Conservation (phyloP, 148 eudicot genomes). For the Simmondsia chinensis region DNA sequence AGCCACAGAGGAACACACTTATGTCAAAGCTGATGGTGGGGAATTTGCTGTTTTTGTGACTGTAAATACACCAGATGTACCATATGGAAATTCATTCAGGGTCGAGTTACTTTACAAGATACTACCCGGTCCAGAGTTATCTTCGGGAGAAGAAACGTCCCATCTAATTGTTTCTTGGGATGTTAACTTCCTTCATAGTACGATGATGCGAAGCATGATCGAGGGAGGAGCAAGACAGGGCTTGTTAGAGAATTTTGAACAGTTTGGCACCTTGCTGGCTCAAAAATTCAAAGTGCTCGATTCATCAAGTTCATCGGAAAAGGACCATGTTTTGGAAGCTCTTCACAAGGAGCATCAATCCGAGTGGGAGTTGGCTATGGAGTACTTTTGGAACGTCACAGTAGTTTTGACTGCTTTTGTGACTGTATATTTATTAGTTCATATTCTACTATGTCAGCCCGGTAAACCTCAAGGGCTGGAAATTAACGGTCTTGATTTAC, state of each 20-base stretch:
- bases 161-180: conserved; percentile 65
- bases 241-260: conserved; percentile 68
- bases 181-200: conserved; percentile 52
- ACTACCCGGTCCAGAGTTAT: conserved; percentile 43
- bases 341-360: conserved; percentile 50
- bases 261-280: conserved; percentile 41
- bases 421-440: conserved; percentile 42
- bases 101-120: conserved; percentile 60
- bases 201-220: conserved; percentile 83
- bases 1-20: conserved; percentile 78
- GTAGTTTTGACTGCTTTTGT: conserved; percentile 43
- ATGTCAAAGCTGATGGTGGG: conserved; percentile 49
- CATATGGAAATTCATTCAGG: conserved; percentile 64
- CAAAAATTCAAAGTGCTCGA: conserved; percentile 38
- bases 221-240: conserved; percentile 79
- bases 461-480: conserved; percentile 58
- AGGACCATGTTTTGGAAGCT: conserved; percentile 50
- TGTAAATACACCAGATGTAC: conserved; percentile 83
- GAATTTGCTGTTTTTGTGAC: conserved; percentile 49
- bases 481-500: conserved; percentile 64
- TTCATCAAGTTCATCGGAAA: conserved; percentile 25
- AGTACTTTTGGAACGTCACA: conserved; percentile 65
- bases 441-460: conserved; percentile 48
- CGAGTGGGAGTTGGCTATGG: conserved; percentile 54
- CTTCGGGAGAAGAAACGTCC: conserved; percentile 65